Evolutionary conservation across 495 filamentous ascomycete genomes (phyloP), one percentile per base, ranked within the genome.

Genomic region (Amphirosellinia nigrospora): DNA sequence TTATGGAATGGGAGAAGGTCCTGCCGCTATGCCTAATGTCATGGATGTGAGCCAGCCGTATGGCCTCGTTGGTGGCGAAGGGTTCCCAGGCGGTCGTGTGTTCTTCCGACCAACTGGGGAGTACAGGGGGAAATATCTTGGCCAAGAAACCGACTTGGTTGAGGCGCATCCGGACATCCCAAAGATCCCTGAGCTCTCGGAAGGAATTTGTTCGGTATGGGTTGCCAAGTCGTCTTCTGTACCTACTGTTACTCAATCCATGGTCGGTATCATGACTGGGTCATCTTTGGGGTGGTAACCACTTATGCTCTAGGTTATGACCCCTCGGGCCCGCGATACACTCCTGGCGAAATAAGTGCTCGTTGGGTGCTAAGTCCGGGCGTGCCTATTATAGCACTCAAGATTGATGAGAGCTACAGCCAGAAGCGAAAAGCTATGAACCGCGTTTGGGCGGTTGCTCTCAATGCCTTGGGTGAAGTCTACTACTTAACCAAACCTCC

Each of bases 391-490:
- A 88, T 98, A 43, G 87, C 88, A 16, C 90, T 99, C 69, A 88
- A 89, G 41, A 91, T 97, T 5, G 96, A 98, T 73, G 92, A 97
- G 34, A 87, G 86, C 38, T 94, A 91, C 77, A 92, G 88, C 30
- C 73, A 85, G 21, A 87, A 87, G 71, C 89, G 94, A 32, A 87
- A 91, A 72, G 82, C 86, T 11, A 84, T 89, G 53, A 85, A 87
- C 26, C 90, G 93, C 34, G 87, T 93, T 5, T 98, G 94, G 94
- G 93, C 94, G 21, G 90, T 93, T 39, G 92, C 87, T 36, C 81
- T 99, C 46, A 98, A 99, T 75, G 96, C 96, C 10, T 81, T 99
- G 16, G 96, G 96, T 1, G 96, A 99, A 77, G 84, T 97, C 2
- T 98, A 91, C 77, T 97, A 93, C 72, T 83, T 98, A 4, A 89